These are phyloP conservation scores for Macrophomina phaseolina DNA, from an alignment of 2,329 filamentous ascomycete species.

Conservation along the genomic window DNA sequence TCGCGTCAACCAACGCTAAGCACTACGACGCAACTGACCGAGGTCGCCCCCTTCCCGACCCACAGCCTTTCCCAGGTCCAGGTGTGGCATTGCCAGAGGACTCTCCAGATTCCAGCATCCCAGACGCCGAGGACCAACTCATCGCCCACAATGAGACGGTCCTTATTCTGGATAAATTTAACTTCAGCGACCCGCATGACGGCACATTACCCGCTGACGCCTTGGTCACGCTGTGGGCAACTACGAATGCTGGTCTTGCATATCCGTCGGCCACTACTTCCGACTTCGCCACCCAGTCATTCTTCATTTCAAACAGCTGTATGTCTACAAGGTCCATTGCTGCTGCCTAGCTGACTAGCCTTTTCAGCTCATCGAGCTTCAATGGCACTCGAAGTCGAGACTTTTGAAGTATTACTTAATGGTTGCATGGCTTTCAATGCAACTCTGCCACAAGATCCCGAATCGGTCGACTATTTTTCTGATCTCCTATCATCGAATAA, in stretches of 20 bases:
- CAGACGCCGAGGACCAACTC: neutral
- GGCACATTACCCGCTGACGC: neutral
- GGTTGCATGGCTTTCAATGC: neutral
- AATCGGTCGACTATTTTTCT: neutral
- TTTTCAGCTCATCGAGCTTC: neutral
- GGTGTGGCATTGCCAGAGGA: neutral
- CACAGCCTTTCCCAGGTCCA: neutral
- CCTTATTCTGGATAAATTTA: neutral
- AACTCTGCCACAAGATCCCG: neutral
- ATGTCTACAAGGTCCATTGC: neutral
- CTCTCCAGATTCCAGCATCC: neutral
- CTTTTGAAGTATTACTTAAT: neutral
- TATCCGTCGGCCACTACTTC: neutral
- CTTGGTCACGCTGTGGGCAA: neutral
- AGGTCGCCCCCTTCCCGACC: no score
- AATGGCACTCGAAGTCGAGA: neutral
- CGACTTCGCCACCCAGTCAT: neutral
- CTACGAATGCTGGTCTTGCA: neutral
- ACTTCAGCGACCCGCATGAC: conserved; percentile 47
- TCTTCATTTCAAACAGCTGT: neutral
- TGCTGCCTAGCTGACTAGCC: neutral
- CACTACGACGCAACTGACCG: no score
- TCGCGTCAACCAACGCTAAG: no score
- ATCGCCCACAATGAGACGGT: neutral
- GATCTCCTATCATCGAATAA: neutral